Evolutionary conservation across 805 yeast genomes (phyloP).

Genomic region (Saccharomycopsis amapae): DNA sequence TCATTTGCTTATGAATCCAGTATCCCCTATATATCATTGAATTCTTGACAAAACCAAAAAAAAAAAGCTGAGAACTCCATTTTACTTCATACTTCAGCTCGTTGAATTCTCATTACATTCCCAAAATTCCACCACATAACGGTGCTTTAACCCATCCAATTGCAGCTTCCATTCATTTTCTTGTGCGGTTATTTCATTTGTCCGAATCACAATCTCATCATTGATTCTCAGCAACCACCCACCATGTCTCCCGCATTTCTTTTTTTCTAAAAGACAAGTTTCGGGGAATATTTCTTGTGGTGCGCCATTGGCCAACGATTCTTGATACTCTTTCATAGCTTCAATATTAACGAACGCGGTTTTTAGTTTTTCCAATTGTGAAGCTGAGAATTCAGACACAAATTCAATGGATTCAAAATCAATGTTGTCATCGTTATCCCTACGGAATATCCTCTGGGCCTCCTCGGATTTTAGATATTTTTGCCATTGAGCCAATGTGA

Average conservation of each 20-base stretch:
- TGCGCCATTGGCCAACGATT: background rate
- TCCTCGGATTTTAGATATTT: conserved; percentile 12
- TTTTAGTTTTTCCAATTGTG: conserved; percentile 1
- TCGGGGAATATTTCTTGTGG: background rate
- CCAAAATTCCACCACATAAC: no score
- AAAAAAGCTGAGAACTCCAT: no score
- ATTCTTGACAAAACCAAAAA: no score
- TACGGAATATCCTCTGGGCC: conserved; percentile 14
- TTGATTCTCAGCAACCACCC: conserved; percentile 37
- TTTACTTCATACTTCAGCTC: no score
- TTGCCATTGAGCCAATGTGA: conserved; percentile 8
- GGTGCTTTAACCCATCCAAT: no score
- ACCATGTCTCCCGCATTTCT: conserved; percentile 49
- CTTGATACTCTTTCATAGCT: background rate
- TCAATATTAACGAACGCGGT: conserved; percentile 4
- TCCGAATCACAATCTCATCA: no score
- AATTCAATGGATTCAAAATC: conserved; percentile 2
- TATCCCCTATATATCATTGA: no score
- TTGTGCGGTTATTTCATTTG: no score
- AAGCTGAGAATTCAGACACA: conserved; percentile 5
- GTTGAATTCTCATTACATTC: no score
- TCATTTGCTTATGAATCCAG: no score
- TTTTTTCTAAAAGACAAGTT: conserved; percentile 47
- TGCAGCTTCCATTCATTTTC: no score
- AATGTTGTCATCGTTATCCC: background rate